A percentile compares a stretch with the other conserved stretches of the same genome.
These are phyloP conservation scores for Pulveroboletus sp. DNA, from an alignment of 768 basidiomycete species.

Conservation along the genomic window DNA sequence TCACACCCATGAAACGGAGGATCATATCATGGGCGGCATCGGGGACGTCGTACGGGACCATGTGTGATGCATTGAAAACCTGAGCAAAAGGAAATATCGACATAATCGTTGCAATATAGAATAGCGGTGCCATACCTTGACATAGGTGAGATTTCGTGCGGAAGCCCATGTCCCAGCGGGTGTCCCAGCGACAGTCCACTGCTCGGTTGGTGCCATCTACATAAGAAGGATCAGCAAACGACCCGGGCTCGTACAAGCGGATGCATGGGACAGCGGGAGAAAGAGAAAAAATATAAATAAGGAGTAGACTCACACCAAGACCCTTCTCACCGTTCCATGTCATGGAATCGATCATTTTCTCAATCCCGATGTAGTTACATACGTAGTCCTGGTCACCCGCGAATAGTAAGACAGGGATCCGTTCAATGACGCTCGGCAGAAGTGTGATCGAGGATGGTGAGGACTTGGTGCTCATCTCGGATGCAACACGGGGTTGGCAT, in stretches of 20 bases:
- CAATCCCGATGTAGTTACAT: constrained; percentile 92
- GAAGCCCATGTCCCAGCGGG: constrained; percentile 90
- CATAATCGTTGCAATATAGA: not conserved
- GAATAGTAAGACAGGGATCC: constrained; percentile 84
- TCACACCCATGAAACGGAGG: constrained; percentile 90
- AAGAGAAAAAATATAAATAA: not conserved
- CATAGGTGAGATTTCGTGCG: constrained; percentile 88
- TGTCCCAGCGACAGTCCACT: constrained; percentile 69
- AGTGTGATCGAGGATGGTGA: constrained; percentile 71
- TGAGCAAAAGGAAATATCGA: constrained; percentile 23
- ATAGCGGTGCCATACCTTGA: constrained; percentile 50
- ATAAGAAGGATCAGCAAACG: not conserved
- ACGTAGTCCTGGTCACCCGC: constrained; percentile 95
- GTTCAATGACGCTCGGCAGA: constrained; percentile 72
- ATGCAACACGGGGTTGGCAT: constrained; percentile 66
- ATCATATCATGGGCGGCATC: constrained; percentile 96
- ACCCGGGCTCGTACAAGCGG: not conserved
- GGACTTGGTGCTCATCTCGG: constrained; percentile 48
- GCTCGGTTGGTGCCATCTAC: constrained; percentile 63
- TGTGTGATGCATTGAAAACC: constrained; percentile 94
- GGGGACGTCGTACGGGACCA: constrained; percentile 88
- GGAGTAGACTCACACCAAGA: constrained; percentile 58
- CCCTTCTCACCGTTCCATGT: constrained; percentile 84
- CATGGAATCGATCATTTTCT: constrained; percentile 77
- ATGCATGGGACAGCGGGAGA: not conserved